Evolutionary conservation across 768 basidiomycete species (phyloP).

Genomic region (Hirschioporus abietinus): DNA sequence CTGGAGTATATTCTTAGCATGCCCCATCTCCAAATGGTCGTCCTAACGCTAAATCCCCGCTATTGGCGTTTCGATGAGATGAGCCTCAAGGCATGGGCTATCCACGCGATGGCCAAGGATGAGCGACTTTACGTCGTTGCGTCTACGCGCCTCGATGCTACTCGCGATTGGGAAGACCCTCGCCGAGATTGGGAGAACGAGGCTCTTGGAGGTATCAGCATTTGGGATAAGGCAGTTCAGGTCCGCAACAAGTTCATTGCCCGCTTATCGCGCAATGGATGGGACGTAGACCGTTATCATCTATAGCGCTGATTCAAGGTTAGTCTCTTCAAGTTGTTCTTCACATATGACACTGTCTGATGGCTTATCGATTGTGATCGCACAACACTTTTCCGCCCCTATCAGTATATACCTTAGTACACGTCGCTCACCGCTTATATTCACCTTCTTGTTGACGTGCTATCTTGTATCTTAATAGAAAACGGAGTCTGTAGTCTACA

Average conservation of each 20-base stretch:
- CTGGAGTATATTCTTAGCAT: constrained; percentile 1
- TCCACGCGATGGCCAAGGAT: constrained; percentile 2
- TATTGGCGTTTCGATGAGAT: constrained; percentile 4
- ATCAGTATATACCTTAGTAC: background rate
- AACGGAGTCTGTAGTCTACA: background rate
- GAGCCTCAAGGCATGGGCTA: constrained; percentile 4
- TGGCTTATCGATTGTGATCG: background rate
- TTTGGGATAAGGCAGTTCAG: constrained; percentile 3
- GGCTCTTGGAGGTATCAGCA: background rate
- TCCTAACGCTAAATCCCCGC: constrained; percentile 1
- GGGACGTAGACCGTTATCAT: constrained; percentile 1
- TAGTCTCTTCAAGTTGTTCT: background rate
- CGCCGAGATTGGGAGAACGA: constrained; percentile 3
- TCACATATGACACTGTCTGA: background rate
- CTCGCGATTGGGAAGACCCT: constrained; percentile 2
- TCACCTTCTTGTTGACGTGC: background rate
- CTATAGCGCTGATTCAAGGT: background rate
- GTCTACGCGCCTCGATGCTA: constrained; percentile 3
- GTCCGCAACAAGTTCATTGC: constrained; percentile 4
- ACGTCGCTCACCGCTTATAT: background rate
- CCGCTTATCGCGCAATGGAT: background rate
- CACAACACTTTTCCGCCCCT: background rate
- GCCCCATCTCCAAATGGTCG: background rate
- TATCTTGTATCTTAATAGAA: constrained; percentile 1
- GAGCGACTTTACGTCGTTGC: constrained; percentile 2